A percentile compares a stretch with the other conserved stretches of the same genome.
These are phyloP conservation scores for Penicillium crystallinum DNA, from an alignment of 495 filamentous ascomycete genomes.

Conservation along the genomic window DNA sequence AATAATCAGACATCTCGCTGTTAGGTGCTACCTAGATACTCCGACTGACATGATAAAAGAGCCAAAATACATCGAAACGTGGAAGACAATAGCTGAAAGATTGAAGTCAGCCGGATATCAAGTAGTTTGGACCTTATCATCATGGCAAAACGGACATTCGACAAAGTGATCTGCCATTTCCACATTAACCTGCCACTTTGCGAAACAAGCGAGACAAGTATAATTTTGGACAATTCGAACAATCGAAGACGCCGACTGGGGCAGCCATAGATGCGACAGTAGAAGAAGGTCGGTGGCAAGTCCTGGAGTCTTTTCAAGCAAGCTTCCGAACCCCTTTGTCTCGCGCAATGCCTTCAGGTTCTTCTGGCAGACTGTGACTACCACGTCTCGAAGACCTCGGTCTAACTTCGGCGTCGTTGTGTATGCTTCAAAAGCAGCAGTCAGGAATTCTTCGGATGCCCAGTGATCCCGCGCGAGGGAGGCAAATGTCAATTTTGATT, in stretches of 20 bases:
- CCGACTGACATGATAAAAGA: conserved; percentile 1
- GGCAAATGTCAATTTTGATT: conserved; percentile 33
- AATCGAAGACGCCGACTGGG: neutral
- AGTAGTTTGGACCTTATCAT: neutral
- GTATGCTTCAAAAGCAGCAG: conserved; percentile 29
- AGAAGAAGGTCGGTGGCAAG: conserved; percentile 18
- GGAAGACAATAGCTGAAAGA: too few species aligned
- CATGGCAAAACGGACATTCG: neutral
- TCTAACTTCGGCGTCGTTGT: conserved; percentile 21
- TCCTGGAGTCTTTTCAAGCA: conserved; percentile 4
- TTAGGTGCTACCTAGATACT: neutral
- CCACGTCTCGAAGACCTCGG: conserved; percentile 28
- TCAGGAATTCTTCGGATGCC: conserved; percentile 23
- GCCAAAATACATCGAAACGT: neutral
- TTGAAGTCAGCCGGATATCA: too few species aligned
- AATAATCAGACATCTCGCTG: neutral
- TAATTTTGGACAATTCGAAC: neutral
- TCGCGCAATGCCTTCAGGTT: conserved; percentile 8
- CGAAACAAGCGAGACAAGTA: neutral
- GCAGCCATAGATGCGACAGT: neutral
- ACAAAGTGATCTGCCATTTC: neutral
- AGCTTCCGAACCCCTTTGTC: conserved; percentile 9
- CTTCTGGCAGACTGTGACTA: conserved; percentile 14
- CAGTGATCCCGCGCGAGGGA: conserved; percentile 12
- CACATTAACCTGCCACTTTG: neutral